A percentile compares a stretch with the other conserved stretches of the same genome.
phyloP scores from a whole-genome alignment of 2,329 filamentous ascomycete genomes.

The Gaeumannomyces tritici region DNA sequence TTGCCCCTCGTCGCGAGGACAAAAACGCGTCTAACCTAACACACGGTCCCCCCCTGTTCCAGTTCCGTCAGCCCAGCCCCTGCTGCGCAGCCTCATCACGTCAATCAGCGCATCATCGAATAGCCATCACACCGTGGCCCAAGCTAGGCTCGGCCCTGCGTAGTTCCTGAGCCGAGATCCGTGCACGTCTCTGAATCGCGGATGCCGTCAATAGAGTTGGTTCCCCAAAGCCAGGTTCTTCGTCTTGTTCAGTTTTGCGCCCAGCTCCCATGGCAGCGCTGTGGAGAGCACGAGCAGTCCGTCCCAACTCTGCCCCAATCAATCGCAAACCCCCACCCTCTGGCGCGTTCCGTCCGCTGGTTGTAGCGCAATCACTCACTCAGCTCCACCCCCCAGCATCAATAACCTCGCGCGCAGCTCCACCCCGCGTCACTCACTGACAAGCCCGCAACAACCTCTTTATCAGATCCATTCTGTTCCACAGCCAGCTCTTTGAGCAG shows the following conservation, averaged over 20 bases:
- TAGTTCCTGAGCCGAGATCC: not conserved
- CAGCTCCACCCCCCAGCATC: not conserved
- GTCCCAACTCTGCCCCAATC: not conserved
- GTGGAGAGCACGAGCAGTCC: too few species aligned
- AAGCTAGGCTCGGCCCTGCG: not conserved
- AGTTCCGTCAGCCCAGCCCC: too few species aligned
- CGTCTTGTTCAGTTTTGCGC: not conserved
- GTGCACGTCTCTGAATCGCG: not conserved
- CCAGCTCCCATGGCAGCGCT: not conserved
- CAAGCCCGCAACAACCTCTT: not conserved
- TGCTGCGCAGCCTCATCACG: not conserved
- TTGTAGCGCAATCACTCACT: not conserved
- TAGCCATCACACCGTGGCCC: not conserved
- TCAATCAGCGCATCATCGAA: not conserved
- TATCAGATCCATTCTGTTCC: conserved; percentile 14
- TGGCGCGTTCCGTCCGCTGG: not conserved
- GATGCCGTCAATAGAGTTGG: not conserved
- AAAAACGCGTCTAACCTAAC: not conserved
- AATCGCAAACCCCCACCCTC: not conserved
- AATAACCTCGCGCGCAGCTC: not conserved
- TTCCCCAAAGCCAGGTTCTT: not conserved
- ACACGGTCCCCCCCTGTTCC: not conserved
- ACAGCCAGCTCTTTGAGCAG: conserved; percentile 14
- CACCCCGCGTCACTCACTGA: not conserved
- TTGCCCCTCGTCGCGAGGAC: not conserved